Percentiles rank a stretch among this genome's conserved stretches.
These are phyloP conservation scores for Zhuliangozyma parablackwelliae DNA, from an alignment of 1,139 yeast species.

Conservation along the genomic window DNA sequence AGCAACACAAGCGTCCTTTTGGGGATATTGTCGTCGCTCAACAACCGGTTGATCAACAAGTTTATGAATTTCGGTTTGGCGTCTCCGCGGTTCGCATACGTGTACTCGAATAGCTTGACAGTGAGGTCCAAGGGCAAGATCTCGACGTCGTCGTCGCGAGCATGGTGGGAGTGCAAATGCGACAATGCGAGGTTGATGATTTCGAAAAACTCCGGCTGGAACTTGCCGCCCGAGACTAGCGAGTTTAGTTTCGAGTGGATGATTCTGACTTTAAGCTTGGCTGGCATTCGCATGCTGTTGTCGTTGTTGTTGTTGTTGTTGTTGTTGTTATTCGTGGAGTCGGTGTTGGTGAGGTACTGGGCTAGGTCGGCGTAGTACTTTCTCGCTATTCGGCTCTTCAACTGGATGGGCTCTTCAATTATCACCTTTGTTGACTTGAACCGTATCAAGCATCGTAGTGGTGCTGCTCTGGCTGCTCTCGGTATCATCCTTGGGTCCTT, in stretches of 20 bases:
- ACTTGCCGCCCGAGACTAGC: not conserved
- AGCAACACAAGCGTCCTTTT: constrained; percentile 17
- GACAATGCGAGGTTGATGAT: constrained; percentile 2
- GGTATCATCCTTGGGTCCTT: not conserved
- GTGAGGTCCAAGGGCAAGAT: constrained; percentile 5
- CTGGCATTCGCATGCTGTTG: not conserved
- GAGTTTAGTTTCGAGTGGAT: constrained; percentile 2
- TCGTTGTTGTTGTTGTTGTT: not conserved
- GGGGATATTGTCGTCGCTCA: constrained; percentile 14
- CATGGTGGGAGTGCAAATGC: not conserved
- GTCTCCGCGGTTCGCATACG: not conserved
- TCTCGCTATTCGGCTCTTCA: constrained; percentile 3
- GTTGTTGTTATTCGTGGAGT: not conserved
- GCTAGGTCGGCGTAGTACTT: constrained; percentile 5
- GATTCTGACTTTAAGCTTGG: constrained; percentile 1
- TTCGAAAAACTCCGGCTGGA: constrained; percentile 2
- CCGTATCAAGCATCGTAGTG: no score
- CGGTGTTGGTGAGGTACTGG: constrained; percentile 1
- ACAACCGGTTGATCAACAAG: constrained; percentile 3
- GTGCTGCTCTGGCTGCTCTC: not conserved
- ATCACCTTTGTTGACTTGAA: not conserved
- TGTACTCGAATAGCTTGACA: constrained; percentile 4
- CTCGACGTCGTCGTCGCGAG: not conserved
- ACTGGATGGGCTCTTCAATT: constrained; percentile 7
- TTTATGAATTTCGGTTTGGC: constrained; percentile 4